Base-by-base conservation (phyloP, 1,284 basidiomycete genomes). In the Coniferiporia sulphurascens region DNA sequence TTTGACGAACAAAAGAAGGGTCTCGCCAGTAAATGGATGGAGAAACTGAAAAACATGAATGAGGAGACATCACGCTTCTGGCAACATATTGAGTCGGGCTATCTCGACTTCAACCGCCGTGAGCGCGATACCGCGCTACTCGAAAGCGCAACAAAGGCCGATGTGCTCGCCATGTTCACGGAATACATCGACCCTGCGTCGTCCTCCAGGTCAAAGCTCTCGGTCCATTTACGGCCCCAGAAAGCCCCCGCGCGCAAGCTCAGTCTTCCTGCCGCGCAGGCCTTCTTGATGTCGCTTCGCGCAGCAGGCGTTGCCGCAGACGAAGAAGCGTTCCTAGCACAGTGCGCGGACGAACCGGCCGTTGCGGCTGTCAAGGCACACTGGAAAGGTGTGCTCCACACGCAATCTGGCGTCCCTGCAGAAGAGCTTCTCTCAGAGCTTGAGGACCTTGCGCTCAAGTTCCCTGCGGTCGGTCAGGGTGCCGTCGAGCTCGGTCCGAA, bases 81-180 rank as follows among this genome's bases (percentile, higher is more conserved):
- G 79, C 68, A 71, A 19, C 85, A 92, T 53, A 87, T 99, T 52
- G 78, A 83, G 59, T 84, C 81, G 50, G 86, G 89, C 13, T 89
- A 88, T 67, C 84, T 84, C 66, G 91, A 94, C 73, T 95, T 95
- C 75, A 73, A 80, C 51, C 75, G 81, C 64, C 75, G 86, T 84
- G 78, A 85, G 64, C 79, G 79, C 15, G 92, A 96, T 65, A 86
- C 89, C 4, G 78, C 79, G 34, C 69, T 83, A 9, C 73, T 96
- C 55, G 71, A 79, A 53, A 74, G 71, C 19, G 76, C 94, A 57
- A 88, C 83, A 7, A 94, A 93, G 73, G 74, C 84, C 6, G 91
- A 98, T 27, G 79, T 98, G 38, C 64, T 93, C n/a, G 71, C 80
- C 5, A 74, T 98, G 55, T 95, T 93, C 79, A 76, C 83, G 62